Evolutionary conservation across 1,284 basidiomycete genomes (phyloP).

Genomic region (Megacollybia platyphylla): DNA sequence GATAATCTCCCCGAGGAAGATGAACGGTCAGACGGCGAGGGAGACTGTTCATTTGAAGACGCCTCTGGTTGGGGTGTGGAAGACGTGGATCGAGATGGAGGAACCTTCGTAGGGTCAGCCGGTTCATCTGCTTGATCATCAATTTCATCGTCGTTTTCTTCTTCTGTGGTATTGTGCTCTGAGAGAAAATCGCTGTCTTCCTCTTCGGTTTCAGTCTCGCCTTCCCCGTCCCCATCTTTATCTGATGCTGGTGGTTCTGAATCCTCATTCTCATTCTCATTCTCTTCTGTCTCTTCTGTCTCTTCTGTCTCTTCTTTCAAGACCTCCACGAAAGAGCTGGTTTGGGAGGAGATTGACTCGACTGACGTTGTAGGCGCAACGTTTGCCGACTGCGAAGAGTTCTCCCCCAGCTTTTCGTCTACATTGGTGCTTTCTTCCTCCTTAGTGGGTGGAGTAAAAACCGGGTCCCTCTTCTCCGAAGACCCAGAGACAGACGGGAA

Average conservation of each 20-base stretch:
- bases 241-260: conserved; percentile 12
- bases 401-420: conserved; percentile 7
- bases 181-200: conserved; percentile 4
- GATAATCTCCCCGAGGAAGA: conserved; percentile 10
- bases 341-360: conserved; percentile 10
- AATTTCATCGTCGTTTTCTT: conserved; percentile 13
- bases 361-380: background rate
- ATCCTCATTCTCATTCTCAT: conserved; percentile 5
- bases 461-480: conserved; percentile 1
- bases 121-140: conserved; percentile 20
- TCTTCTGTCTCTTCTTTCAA: conserved; percentile 3
- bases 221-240: conserved; percentile 10
- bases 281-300: conserved; percentile 7
- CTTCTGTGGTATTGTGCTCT: conserved; percentile 15
- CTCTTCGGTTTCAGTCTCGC: background rate
- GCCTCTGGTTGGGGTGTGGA: conserved; percentile 4
- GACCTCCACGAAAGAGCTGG: conserved; percentile 12
- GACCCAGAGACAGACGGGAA: background rate
- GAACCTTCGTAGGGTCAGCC: conserved; percentile 15
- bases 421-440: conserved; percentile 2
- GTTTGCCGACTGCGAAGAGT: background rate
- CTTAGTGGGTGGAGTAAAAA: conserved; percentile 9
- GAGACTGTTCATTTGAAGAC: conserved; percentile 6
- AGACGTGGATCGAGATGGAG: conserved; percentile 22
- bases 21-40: conserved; percentile 9